Evolutionary conservation across 805 yeast species (phyloP), one percentile per base, ranked within the genome.

Genomic region (Ascoidea asiatica): DNA sequence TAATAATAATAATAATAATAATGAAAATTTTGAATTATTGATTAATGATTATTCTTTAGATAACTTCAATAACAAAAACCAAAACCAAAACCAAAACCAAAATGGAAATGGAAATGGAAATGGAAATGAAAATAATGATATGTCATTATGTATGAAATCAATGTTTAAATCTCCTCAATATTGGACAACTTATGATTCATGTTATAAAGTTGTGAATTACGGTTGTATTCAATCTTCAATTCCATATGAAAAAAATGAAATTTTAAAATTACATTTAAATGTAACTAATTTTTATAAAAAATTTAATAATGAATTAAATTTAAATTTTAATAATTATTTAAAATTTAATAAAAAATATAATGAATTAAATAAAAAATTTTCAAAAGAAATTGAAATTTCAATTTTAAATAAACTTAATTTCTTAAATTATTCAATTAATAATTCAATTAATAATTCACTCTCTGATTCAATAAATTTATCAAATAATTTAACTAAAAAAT

Each of bases 141-240:
- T n/a, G n/a, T n/a, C n/a, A n/a, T n/a, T n/a, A n/a, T 46, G 49
- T 33, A 44, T 43, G 13, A 33, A 19, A 17, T n/a, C 35, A 20
- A 43, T 48, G 3, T 48, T 43, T 35, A 20, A 40, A 40, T n/a
- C 38, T 4, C 47, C 51, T 5, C 51, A 48, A 20, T 43, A 37
- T 19, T 48, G 51, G 51, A 48, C 49, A 6, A 48, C 49, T 11
- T 48, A 38, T 22, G 51, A 48, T 38, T 37, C 40, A 1, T 42
- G 45, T 41, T 48, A 44, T 43, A 48, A 48, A 37, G n/a, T 40
- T 13, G 38, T 46, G 6, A 38, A 37, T 20, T 43, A 38, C 29
- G 47, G 46, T 11, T 48, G 51, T 22, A 35, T 44, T 36, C 41
- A 44, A 36, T 44, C 41, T 42, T 44, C 49, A 3, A 29, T 40